A percentile compares a stretch with the other conserved stretches of the same genome.
These are phyloP conservation scores for Gossypium rotundifolium DNA, from an alignment of 345 rosid species.

Conservation along the genomic window DNA sequence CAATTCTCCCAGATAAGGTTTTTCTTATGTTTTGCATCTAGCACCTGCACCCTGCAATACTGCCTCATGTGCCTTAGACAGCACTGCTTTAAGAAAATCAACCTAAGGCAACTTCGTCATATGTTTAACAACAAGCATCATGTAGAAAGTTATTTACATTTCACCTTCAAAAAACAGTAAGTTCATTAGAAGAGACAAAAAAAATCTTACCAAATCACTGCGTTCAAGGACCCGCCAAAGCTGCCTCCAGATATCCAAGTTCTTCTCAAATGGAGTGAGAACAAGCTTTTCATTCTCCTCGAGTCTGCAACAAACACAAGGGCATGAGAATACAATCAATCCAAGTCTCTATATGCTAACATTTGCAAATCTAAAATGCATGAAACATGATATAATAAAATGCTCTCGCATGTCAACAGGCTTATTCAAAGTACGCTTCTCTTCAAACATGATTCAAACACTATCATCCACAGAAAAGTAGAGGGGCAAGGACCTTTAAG, in stretches of 20 bases:
- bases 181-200: background rate
- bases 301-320: constrained; percentile 42
- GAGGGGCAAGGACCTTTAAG: background rate
- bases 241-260: constrained; percentile 95
- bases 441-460: background rate
- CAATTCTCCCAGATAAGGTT: background rate
- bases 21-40: background rate
- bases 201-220: constrained; percentile 71
- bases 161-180: background rate
- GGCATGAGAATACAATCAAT: constrained; percentile 1
- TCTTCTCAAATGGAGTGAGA: constrained; percentile 94
- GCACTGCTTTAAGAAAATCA: background rate
- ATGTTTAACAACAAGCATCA: background rate
- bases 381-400: background rate
- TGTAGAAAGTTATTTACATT: background rate
- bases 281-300: constrained; percentile 95
- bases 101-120: background rate
- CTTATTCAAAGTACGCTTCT: background rate
- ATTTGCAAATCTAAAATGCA: background rate
- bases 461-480: background rate
- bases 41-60: background rate
- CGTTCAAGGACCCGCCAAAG: constrained; percentile 99
- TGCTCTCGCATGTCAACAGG: background rate
- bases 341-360: background rate
- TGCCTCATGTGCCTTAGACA: background rate